Conservation (phyloP, 2,329 filamentous ascomycete genomes). For the Mycogone perniciosa region DNA sequence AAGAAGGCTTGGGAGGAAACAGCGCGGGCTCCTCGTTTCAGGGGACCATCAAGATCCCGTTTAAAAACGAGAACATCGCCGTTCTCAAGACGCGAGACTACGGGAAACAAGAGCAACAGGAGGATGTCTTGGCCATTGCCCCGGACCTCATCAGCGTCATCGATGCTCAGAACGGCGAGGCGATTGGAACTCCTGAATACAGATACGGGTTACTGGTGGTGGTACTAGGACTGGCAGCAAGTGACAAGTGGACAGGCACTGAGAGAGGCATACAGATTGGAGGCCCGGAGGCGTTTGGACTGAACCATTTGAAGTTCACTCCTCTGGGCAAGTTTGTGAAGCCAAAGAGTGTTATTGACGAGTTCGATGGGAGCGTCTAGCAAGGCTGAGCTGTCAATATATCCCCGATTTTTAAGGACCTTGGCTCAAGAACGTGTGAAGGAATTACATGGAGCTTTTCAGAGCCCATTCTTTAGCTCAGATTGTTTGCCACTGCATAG, state of each 20-base stretch:
- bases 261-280: slow-evolving; percentile 43
- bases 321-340: slow-evolving; percentile 43
- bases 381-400: too few relatives aligned
- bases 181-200: slow-evolving; percentile 52
- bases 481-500: too few relatives aligned
- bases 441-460: too few relatives aligned
- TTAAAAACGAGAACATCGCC: slow-evolving; percentile 71
- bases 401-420: too few relatives aligned
- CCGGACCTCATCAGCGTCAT: slow-evolving; percentile 52
- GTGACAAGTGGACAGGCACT: slow-evolving; percentile 39
- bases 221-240: slow-evolving; percentile 41
- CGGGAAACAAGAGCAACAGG: slow-evolving; percentile 31
- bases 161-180: slow-evolving; percentile 50
- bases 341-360: slow-evolving; percentile 48
- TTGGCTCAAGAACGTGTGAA: too few relatives aligned
- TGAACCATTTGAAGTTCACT: slow-evolving; percentile 41
- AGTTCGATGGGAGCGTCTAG: slow-evolving; percentile 27
- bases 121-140: slow-evolving; percentile 44
- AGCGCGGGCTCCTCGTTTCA: slow-evolving; percentile 21
- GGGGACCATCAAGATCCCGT: slow-evolving; percentile 56
- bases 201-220: slow-evolving; percentile 46
- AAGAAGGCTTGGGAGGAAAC: slow-evolving; percentile 7
- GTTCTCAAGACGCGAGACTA: slow-evolving; percentile 35
- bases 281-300: slow-evolving; percentile 43
- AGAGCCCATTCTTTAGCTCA: too few relatives aligned